Base-by-base conservation (phyloP, 768 basidiomycete genomes). In the Butyriboletus loyo region DNA sequence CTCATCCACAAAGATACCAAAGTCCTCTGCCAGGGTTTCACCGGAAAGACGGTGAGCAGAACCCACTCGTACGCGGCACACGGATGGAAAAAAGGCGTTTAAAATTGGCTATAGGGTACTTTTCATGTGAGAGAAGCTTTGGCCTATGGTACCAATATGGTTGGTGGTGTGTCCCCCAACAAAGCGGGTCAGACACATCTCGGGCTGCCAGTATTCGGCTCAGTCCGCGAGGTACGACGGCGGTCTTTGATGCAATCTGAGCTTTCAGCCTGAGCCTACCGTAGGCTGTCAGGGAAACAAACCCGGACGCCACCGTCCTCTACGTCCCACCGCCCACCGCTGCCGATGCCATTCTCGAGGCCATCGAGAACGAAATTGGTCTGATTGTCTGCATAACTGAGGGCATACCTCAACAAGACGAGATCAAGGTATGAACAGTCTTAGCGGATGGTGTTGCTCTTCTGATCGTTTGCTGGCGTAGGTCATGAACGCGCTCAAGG, bases 371-470 rank as follows among this genome's bases (percentile, higher is more conserved):
- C 62, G 97, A 99, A 73, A 95, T 99, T 77, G 85, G 87, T 17
- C 75, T 99, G 54, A 99, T 99, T 76, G 97, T 99, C 42, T 95
- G 94, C 69, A 90, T 99, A 62, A 99, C 97, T 13, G 97, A 99
- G 73, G 97, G 97, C 37, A 99, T 99, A 62, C 97, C 97, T 15
- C 97, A 99, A 68, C 79, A 86, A 9, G 97, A 99, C 68, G 96
- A 99, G 77, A 93, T 99, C 69, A 83, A 81, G 70, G 92, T 91
- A 40, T 45, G 81, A 73, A 31, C 21, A 11, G 5, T 37, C 38
- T 5, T 24, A n/a, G 35, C 25, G n/a, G 27, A 5, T 31, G 36
- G 43, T 52, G 28, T 25, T 19, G 37, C 19, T 14, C 46, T 40
- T 47, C 25, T 57, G 41, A 59, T 25, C 10, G 6, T 7, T 15